phyloP scores from a whole-genome alignment of 495 filamentous ascomycete genomes.

The Annulohypoxylon stygium region DNA sequence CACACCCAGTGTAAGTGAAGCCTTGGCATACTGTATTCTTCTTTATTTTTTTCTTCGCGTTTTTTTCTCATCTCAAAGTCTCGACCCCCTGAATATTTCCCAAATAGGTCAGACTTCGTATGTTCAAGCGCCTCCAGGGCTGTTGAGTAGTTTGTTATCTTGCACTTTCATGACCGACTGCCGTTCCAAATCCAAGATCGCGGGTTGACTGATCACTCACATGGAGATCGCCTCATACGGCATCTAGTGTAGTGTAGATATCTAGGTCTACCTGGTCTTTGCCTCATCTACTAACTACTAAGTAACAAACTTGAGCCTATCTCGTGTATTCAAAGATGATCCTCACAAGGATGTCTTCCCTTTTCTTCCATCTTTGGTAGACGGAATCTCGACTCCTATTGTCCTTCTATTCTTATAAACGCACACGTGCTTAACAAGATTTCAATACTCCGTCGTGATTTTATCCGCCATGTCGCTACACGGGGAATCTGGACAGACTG shows the following conservation, averaged over 20 bases:
- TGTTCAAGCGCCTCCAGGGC: neutral
- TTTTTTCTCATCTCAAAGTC: conserved; percentile 6
- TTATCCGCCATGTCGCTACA: conserved; percentile 11
- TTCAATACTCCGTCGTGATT: conserved; percentile 16
- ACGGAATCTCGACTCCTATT: conserved; percentile 20
- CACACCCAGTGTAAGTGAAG: conserved; percentile 42
- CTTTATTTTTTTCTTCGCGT: conserved; percentile 12
- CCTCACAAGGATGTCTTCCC: conserved; percentile 3
- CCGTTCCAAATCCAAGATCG: conserved; percentile 37
- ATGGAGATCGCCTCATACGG: conserved; percentile 36
- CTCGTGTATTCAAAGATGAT: conserved; percentile 6
- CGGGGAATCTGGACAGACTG: neutral
- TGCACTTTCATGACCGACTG: conserved; percentile 19
- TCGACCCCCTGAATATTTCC: conserved; percentile 21
- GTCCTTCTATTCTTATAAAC: conserved; percentile 1
- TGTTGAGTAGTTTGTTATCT: conserved; percentile 24
- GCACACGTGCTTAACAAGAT: conserved; percentile 9
- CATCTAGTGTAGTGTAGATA: neutral
- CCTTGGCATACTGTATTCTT: conserved; percentile 41
- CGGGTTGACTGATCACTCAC: conserved; percentile 39
- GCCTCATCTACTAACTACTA: neutral
- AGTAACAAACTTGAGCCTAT: conserved; percentile 1
- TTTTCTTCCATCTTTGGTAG: conserved; percentile 17
- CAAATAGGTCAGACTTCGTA: conserved; percentile 26
- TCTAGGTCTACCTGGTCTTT: neutral